Evolutionary conservation across 441 rosid species (phyloP).

Genomic region (Macaranga tanarius): DNA sequence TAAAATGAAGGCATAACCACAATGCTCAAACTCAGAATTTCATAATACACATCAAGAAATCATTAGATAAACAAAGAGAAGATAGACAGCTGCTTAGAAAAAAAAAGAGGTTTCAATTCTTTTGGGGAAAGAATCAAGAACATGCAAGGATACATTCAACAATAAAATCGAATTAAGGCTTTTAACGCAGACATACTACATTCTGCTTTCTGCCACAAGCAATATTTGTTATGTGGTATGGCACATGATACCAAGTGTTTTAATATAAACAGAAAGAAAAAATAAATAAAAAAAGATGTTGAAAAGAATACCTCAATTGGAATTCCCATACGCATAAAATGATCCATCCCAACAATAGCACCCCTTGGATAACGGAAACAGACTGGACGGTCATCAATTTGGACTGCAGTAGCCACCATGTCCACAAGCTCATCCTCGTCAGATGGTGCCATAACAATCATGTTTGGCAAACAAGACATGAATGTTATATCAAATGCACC

Average conservation of each 20-base stretch:
- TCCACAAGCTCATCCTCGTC: slow-evolving; percentile 79
- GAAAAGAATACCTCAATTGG: slow-evolving; percentile 62
- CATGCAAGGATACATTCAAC: not conserved
- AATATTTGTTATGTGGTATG: not conserved
- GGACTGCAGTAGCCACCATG: slow-evolving; percentile 88
- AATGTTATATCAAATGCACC: slow-evolving; percentile 91
- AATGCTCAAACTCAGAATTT: not conserved
- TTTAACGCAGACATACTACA: not conserved
- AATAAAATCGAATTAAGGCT: not conserved
- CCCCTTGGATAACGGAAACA: slow-evolving; percentile 94
- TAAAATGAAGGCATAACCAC: not conserved
- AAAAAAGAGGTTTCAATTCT: not conserved
- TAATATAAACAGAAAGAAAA: slow-evolving; percentile 16
- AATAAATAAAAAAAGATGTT: slow-evolving; percentile 3
- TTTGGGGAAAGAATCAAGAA: not conserved
- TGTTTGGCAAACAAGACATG: slow-evolving; percentile 94
- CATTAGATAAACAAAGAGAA: not conserved
- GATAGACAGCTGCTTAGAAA: not conserved
- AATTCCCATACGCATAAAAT: slow-evolving; percentile 46
- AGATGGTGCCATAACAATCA: slow-evolving; percentile 96
- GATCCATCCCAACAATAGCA: slow-evolving; percentile 50
- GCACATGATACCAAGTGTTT: no score
- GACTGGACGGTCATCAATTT: slow-evolving; percentile 66
- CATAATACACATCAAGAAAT: not conserved
- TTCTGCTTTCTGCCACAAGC: not conserved